Evolutionary conservation across 2,329 filamentous ascomycete species (phyloP), one percentile per base, ranked within the genome.

Genomic region (Coniella lustricola): DNA sequence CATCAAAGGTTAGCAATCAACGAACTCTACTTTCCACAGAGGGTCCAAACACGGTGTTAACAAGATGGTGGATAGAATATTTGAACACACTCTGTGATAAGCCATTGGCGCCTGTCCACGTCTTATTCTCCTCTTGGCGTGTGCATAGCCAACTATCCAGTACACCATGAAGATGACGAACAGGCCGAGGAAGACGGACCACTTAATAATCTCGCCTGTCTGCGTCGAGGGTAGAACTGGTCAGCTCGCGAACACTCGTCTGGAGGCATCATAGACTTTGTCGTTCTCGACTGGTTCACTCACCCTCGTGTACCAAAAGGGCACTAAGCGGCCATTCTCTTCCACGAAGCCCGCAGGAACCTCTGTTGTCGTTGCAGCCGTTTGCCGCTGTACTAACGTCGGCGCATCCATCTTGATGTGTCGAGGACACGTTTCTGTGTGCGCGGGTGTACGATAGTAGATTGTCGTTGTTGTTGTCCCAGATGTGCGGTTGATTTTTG

Each of bases 141-240:
- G 87, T 40, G 78, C 66, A 63, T 85, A 85, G 52, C 85, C 85
- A 51, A 79, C 72, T 46, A 87, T 56, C 58, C 90, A 71, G 72
- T 82, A 88, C 36, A 73, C 58, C 45, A 79, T 62, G 59, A 87
- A 66, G 51, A 81, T 48, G 48, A 74, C 50, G 57, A 87, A 70
- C 55, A 91, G 62, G 53, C 71, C 67, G 52, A 77, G 75, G 60
- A 90, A 79, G 51, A 91, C 67, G 40, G 76, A 73, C 79, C 85
- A 91, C 65, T 87, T 86, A 58, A 89, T 70, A 50, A 83, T 82
- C 48, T 75, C 66, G 49, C 80, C 83, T 32, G 73, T 75, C 81
- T 85, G 31, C 35, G 35, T 47, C 17, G n/a, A 22, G 14, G 18
- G 8, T 14, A 10, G 16, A 32, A 16, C n/a, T 20, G 22, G 35